These are phyloP conservation scores for Cercospora sp. DNA, from an alignment of 2,329 filamentous ascomycete species.

Conservation along the genomic window DNA sequence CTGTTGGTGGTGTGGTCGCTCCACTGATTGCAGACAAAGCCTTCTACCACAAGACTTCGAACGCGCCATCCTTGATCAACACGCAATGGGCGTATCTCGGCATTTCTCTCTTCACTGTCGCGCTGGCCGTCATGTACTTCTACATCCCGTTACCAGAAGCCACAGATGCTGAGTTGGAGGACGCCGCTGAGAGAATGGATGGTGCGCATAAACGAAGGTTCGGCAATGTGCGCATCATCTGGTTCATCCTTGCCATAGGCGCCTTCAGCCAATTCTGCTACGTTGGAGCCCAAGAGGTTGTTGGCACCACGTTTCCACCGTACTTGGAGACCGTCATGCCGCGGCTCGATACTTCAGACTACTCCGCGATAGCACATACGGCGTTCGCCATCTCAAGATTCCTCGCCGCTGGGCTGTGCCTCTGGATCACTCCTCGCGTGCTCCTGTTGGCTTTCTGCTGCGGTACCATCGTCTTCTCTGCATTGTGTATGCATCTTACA, in stretches of 20 bases:
- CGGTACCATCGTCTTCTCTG: constrained; percentile 54
- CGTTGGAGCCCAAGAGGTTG: constrained; percentile 60
- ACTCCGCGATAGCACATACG: constrained; percentile 57
- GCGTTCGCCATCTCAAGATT: constrained; percentile 61
- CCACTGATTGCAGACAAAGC: constrained; percentile 61
- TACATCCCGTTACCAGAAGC: constrained; percentile 64
- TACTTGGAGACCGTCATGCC: constrained; percentile 48
- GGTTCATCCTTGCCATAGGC: constrained; percentile 57
- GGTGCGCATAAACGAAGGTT: constrained; percentile 51
- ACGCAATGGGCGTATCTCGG: constrained; percentile 67
- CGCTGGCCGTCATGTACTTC: constrained; percentile 60
- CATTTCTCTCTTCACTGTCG: constrained; percentile 60
- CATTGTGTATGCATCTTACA: constrained; percentile 52
- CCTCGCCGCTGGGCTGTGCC: constrained; percentile 53
- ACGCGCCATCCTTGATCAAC: constrained; percentile 56
- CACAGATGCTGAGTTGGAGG: constrained; percentile 60
- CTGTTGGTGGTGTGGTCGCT: constrained; percentile 59
- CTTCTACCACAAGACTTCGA: constrained; percentile 51
- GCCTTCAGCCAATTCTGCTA: constrained; percentile 61
- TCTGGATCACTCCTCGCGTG: constrained; percentile 59
- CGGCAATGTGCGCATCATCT: constrained; percentile 52
- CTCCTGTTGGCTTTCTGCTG: constrained; percentile 56
- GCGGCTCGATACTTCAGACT: constrained; percentile 41
- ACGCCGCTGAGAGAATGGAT: constrained; percentile 53
- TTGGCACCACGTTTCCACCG: constrained; percentile 50